Evolutionary conservation across 2,329 filamentous ascomycete genomes (phyloP), one percentile per base, ranked within the genome.

Genomic region (Paradendryphiella salina): DNA sequence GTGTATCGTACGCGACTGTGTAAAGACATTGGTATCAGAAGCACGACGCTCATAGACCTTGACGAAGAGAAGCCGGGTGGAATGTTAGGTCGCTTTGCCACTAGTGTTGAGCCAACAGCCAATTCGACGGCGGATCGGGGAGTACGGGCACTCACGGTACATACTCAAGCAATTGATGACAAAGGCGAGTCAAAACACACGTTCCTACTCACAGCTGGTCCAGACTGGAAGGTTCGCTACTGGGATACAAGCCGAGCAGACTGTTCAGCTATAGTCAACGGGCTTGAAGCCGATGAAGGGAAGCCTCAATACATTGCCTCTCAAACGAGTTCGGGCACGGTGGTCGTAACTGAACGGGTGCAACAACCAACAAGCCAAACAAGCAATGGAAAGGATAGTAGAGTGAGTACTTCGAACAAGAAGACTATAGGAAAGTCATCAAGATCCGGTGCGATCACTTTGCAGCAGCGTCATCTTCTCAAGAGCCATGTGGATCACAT

Each of bases 161-260:
- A 89, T 5, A 82, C 85, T 8, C 87, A 90, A 63, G 78, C 82
- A 4, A 81, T 84, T 18, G 85, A 90, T 42, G 85, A 89, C 41
- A 85, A 85, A 50, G 80, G 83, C 35, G 89, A 92, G 15, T 65
- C 87, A 3, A 86, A 88, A 50, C 86, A 90, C 63, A 87, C 89
- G 0, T 96, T 94, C 69, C 83, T 96, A 38, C 77, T 99, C 31
- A 94, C 90, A 0, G 92, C 87, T 14, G 93, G 93, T 0, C 89
- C 89, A 9, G 94, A 97, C 73, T 90, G 88, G 75, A 94, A 89
- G 73, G 82, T 99, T 14, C 85, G 94, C 8, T 97, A 95, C 75
- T 99, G 94, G 94, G 93, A 99, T 67, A 80, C 94, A 11, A 80
- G 84, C 8, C 85, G 86, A 8, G 81, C 90, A 8, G 90, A 96